Conservation (phyloP, 192 early-diverging fungal genomes). For the Coemansia sp. region DNA sequence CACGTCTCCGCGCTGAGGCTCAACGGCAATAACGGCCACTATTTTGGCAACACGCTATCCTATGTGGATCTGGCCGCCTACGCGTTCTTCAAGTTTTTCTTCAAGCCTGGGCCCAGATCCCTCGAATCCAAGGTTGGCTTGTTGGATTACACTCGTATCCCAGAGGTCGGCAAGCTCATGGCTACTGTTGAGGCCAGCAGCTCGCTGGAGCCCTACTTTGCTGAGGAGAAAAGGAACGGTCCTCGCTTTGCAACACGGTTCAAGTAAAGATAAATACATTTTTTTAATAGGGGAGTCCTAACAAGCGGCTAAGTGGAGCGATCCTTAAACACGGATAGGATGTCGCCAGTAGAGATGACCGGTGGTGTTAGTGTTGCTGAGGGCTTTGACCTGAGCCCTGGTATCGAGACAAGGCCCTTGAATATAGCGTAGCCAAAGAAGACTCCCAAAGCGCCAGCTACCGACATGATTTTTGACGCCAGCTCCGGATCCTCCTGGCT, state of each 20-base stretch:
- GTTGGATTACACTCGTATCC: slow-evolving; percentile 7
- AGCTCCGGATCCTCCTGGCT: slow-evolving; percentile 14
- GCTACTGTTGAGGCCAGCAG: slow-evolving; percentile 17
- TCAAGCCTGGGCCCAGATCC: not conserved
- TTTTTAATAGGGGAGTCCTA: no score
- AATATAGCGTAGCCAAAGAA: slow-evolving; percentile 48
- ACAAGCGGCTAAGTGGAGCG: not conserved
- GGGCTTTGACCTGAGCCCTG: not conserved
- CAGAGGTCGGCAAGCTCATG: slow-evolving; percentile 38
- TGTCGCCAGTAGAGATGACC: not conserved
- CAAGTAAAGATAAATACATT: slow-evolving; percentile 8
- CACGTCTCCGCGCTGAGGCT: slow-evolving; percentile 19
- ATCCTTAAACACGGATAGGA: not conserved
- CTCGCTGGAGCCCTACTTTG: not conserved
- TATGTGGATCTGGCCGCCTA: slow-evolving; percentile 50
- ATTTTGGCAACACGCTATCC: slow-evolving; percentile 45
- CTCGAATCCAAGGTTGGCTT: not conserved
- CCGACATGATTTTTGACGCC: slow-evolving; percentile 17
- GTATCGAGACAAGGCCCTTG: slow-evolving; percentile 29
- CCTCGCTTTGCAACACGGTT: slow-evolving; percentile 1
- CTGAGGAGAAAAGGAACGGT: not conserved
- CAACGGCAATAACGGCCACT: slow-evolving; percentile 61
- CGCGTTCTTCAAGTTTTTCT: slow-evolving; percentile 21
- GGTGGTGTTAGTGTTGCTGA: not conserved
- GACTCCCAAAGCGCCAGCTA: slow-evolving; percentile 24